Evolutionary conservation across 2,329 filamentous ascomycete genomes (phyloP), one percentile per base, ranked within the genome.

Genomic region (Ascochyta rabiei): DNA sequence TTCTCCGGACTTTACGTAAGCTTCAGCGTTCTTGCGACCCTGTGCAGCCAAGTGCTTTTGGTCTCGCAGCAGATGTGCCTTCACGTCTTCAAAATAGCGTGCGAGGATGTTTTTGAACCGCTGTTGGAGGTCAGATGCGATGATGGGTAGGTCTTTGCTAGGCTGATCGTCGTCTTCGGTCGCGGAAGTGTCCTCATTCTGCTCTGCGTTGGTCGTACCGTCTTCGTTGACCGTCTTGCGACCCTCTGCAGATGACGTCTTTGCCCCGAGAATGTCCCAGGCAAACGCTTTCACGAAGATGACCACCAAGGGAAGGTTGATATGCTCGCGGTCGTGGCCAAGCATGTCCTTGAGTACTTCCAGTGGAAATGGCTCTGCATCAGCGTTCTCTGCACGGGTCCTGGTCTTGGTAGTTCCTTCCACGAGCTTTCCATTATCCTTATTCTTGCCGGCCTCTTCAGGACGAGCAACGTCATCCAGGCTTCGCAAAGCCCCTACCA

Each of bases 261-360:
- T 92, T 23, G 93, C 86, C 2, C 95, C 95, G 13, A 99, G 79
- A 31, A 98, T 85, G 77, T 99, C 96, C 93, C 93, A 99, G 60
- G 89, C 89, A 68, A 98, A 99, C 16, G 90, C 88, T 78, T 97
- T 99, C 63, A 96, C 93, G 70, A 99, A 99, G 13, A 96, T 84
- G 46, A 98, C 95, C 6, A 97, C 89, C 40, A 99, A 80, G 1
- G 95, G 92, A 38, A 99, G 78, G 70, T 98, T 99, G 50, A 86
- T 81, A 70, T 98, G 95, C 64, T 99, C 93, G 50, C 92, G 86
- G 73, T 99, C 95, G 71, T 98, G 89, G 7, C 93, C 92, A 15
- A 99, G 83, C 61, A 99, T 84, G 72, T 99, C 96, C 77, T 99
- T 99, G 35, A 99, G 80, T n/a, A 98, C 93, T 74, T 99, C 95